Evolutionary conservation across 2,329 filamentous ascomycete species (phyloP).

Genomic region (Aspergillus carbonarius): DNA sequence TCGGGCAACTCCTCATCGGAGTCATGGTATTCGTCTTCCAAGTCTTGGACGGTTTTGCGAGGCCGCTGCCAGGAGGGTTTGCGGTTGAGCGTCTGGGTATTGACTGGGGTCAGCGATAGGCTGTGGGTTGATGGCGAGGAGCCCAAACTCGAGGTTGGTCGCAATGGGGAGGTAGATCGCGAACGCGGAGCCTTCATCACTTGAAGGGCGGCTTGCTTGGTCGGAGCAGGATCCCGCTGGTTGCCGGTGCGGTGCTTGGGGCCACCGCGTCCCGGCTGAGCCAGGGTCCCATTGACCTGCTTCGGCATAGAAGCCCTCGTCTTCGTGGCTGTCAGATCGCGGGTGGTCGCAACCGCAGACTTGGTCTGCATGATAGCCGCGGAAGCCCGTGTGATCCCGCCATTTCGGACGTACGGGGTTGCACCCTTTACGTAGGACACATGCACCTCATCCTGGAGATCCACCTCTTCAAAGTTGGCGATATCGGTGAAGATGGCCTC

Average conservation of each 20-base stretch:
- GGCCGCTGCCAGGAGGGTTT: constrained; percentile 45
- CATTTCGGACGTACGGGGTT: constrained; percentile 29
- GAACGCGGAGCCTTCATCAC: constrained; percentile 30
- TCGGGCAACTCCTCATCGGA: constrained; percentile 53
- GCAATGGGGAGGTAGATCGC: constrained; percentile 32
- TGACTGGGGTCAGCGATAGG: constrained; percentile 25
- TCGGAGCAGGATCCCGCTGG: constrained; percentile 22
- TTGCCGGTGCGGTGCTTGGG: constrained; percentile 26
- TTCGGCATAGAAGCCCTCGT: constrained; percentile 24
- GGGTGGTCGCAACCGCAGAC: constrained; percentile 28
- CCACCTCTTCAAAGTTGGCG: constrained; percentile 90
- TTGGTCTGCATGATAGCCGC: constrained; percentile 29
- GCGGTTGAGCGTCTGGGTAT: constrained; percentile 26
- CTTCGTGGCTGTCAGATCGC: constrained; percentile 36
- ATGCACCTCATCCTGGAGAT: constrained; percentile 69
- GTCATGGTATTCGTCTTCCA: constrained; percentile 52
- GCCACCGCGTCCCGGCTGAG: constrained; percentile 27
- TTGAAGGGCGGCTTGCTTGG: constrained; percentile 28
- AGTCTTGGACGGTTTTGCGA: constrained; percentile 48
- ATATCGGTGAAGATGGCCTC: constrained; percentile 69
- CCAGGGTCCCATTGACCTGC: constrained; percentile 28
- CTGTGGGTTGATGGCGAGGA: constrained; percentile 28
- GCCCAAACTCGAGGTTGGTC: constrained; percentile 24
- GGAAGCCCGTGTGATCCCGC: constrained; percentile 27
- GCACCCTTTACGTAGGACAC: constrained; percentile 31